Conservation (phyloP, 345 rosid genomes). For the Sisymbrium altissimum region DNA sequence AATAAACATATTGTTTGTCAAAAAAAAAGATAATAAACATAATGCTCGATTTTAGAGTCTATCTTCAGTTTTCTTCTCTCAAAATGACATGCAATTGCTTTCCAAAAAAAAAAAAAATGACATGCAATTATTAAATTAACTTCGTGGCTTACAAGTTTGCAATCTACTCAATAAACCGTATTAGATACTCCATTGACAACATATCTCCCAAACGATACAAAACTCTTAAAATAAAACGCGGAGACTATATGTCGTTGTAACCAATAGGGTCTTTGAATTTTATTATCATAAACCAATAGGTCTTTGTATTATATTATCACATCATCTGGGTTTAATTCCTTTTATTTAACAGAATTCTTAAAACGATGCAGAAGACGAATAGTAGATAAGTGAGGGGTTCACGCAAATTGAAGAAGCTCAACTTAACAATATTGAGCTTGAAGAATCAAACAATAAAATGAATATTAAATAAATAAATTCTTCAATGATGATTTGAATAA, state of each 20-base stretch:
- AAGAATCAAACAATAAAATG: conserved; percentile 22
- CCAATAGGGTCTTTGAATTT: neutral
- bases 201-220: neutral
- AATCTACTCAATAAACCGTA: neutral
- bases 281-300: neutral
- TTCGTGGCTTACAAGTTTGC: neutral
- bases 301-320: neutral
- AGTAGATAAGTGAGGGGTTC: neutral
- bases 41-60: neutral
- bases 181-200: neutral
- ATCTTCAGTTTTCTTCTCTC: neutral
- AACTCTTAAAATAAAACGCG: neutral
- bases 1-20: too few relatives aligned
- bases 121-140: neutral
- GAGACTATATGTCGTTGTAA: neutral
- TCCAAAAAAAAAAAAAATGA: too few relatives aligned
- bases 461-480: neutral
- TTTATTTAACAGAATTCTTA: neutral
- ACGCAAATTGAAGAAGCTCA: conserved; percentile 1
- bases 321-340: neutral
- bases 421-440: neutral
- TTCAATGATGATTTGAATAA: neutral
- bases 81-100: too few relatives aligned
- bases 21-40: too few relatives aligned
- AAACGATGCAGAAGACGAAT: neutral